Base-by-base conservation (phyloP, 2,329 filamentous ascomycete species). In the Scedosporium dehoogii region DNA sequence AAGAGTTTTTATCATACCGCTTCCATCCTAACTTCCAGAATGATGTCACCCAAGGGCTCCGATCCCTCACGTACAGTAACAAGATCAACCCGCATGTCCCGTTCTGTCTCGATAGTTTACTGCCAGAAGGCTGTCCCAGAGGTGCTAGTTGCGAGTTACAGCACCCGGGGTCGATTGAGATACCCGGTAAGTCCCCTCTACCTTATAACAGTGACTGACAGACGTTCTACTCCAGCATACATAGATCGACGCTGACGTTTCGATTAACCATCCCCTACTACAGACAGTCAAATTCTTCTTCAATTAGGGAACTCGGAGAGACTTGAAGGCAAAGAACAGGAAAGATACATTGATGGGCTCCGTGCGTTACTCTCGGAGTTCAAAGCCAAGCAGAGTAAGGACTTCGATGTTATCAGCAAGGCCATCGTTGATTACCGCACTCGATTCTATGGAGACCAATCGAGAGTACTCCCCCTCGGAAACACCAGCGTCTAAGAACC, bases 41-140 rank as follows among this genome's bases (percentile, higher is more conserved):
- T 59, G 78, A 84, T 63, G 86, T 96, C 63, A 73, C 84, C 62
- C 88, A 87, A 65, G 93, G 93, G 53, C 88, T 92, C 71, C 87
- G 89, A 71, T 97, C 94, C 66, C 81, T 96, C 78, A 97, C 92
- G 53, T 97, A 93, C 77, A 97, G 91, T 76, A 90, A 96, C 75
- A 88, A 87, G 68, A 96, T 99, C 74, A 86, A 97, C 72, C 81
- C 86, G 25, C 80, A 85, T 64, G 86, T 83, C 68, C 83, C 84
- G 65, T 71, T 97, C 58, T 99, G 94, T 74, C 87, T 85, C 44
- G 88, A 85, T 69, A 90, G 96, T 73, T 77, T 90, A 65, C 79
- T 81, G 58, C 86, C 86, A 60, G 85, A 85, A 64, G 78, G 80
- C 67, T 97, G 94, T 66, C 74, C 81, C 33, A 87, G 88, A 67